Base-by-base conservation (phyloP, 2,329 filamentous ascomycete species). In the Diaporthe nobilis region DNA sequence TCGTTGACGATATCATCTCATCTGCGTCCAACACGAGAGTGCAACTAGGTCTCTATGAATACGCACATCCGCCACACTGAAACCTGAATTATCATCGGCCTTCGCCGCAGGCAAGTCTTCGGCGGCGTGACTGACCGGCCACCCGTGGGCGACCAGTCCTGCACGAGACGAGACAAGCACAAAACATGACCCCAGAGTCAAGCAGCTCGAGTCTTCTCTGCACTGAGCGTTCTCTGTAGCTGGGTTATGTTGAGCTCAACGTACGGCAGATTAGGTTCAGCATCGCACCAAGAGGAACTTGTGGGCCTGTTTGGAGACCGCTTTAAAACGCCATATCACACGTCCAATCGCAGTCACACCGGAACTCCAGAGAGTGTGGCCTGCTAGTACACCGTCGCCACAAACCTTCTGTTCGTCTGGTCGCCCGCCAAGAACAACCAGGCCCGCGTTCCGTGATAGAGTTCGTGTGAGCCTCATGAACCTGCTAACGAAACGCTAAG, bases 401-500 rank as follows among this genome's bases (percentile, higher is more conserved):
- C 37, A 65, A 39, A 49, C 55, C 44, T 63, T 60, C 44, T 71
- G 65, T 63, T 70, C 55, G 42, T 71, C 61, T 74, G 61, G 61
- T 70, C 39, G 47, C n/a, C 15, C 25, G 61, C 51, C 61, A 70
- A 74, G 61, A 68, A 51, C 51, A 53, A n/a, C 55, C 57, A 60
- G 39, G n/a, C 53, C 55, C 20, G 73, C 53, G 39, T 58, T 63
- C 65, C 73, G 57, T 53, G 55, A 57, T 57, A 58, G 37, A 28
- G n/a, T 51, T 57, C 58, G 61, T 74, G 61, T 68, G 60, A 55
- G 60, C 61, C 39, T 74, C 55, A 74, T 53, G 55, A 58, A 68
- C 31, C 39, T 76, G 63, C 71, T 63, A 61, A 65, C 53, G 72
- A 71, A 60, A 74, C 74, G 72, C 72, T 58, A 74, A 74, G 47